Conservation (phyloP, 2,329 filamentous ascomycete species). For the Paecilomyces niveus region DNA sequence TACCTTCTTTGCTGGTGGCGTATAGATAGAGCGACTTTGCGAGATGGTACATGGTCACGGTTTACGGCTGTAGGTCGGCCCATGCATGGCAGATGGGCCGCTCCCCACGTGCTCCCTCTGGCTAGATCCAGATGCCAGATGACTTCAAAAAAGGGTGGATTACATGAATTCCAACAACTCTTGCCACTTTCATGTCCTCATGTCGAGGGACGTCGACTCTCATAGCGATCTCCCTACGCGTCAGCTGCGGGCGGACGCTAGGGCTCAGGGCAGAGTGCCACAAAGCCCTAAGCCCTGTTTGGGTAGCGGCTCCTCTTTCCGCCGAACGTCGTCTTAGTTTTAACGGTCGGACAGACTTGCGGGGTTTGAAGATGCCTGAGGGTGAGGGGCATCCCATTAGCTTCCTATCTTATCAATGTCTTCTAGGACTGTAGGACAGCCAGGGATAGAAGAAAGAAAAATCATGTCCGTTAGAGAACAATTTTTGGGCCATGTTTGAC, state of each 20-base stretch:
- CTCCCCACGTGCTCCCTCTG: not conserved
- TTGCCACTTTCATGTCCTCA: not conserved
- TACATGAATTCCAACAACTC: not conserved
- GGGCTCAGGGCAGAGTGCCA: slow-evolving; percentile 16
- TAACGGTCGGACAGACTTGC: too few species aligned
- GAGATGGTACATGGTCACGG: slow-evolving; percentile 77
- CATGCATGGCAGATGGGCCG: slow-evolving; percentile 6
- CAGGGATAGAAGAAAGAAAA: not conserved
- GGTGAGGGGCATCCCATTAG: too few species aligned
- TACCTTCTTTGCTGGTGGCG: slow-evolving; percentile 94
- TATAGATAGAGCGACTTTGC: slow-evolving; percentile 91
- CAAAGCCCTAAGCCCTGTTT: slow-evolving; percentile 10
- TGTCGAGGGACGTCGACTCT: not conserved
- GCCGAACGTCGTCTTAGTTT: not conserved
- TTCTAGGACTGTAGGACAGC: not conserved
- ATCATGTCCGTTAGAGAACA: not conserved
- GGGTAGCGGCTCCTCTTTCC: not conserved
- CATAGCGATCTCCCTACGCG: not conserved
- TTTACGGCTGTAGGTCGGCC: slow-evolving; percentile 7
- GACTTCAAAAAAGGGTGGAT: not conserved
- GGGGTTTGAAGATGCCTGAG: too few species aligned
- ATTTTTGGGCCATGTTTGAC: not conserved
- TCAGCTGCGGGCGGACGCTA: slow-evolving; percentile 7
- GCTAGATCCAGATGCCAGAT: not conserved
- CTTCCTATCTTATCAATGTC: too few species aligned